Conservation (phyloP, 1,139 yeast genomes). For the Pichia sp. region DNA sequence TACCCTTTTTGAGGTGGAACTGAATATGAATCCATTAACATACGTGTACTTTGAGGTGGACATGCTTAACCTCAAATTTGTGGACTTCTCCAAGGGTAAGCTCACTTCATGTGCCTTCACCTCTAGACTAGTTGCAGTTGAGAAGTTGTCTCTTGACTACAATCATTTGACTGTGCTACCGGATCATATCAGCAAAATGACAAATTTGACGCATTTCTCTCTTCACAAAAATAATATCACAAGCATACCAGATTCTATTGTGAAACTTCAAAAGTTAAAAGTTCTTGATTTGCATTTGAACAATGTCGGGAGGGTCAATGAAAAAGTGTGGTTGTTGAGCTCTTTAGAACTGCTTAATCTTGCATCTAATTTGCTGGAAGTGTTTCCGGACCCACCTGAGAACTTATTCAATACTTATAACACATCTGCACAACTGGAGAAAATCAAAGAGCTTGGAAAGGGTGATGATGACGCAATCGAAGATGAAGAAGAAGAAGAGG, state of each 20-base stretch:
- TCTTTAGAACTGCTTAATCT: slow-evolving; percentile 58
- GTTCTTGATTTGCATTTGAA: slow-evolving; percentile 80
- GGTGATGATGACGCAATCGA: background rate
- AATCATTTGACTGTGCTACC: slow-evolving; percentile 81
- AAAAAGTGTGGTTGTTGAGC: slow-evolving; percentile 58
- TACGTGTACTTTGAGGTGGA: slow-evolving; percentile 43
- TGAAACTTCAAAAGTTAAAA: slow-evolving; percentile 52
- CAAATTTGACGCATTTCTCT: slow-evolving; percentile 57
- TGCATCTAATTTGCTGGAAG: slow-evolving; percentile 68
- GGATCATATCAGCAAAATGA: slow-evolving; percentile 53
- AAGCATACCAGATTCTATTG: slow-evolving; percentile 62
- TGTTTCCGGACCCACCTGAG: slow-evolving; percentile 54
- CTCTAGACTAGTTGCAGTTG: slow-evolving; percentile 56
- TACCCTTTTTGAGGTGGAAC: slow-evolving; percentile 42
- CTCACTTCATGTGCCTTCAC: slow-evolving; percentile 69
- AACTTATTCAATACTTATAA: slow-evolving; percentile 5
- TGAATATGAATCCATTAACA: slow-evolving; percentile 53
- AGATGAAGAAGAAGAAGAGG: slow-evolving; percentile 1
- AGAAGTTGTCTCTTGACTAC: slow-evolving; percentile 68
- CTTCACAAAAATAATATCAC: slow-evolving; percentile 71
- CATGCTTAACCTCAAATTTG: slow-evolving; percentile 56
- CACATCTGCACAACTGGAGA: background rate
- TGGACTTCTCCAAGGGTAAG: slow-evolving; percentile 78
- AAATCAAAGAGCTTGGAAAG: slow-evolving; percentile 1
- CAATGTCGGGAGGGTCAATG: slow-evolving; percentile 66